A percentile compares a stretch with the other conserved stretches of the same genome.
These are phyloP conservation scores for Hypoxylon fragiforme DNA, from an alignment of 495 filamentous ascomycete species.

Conservation along the genomic window DNA sequence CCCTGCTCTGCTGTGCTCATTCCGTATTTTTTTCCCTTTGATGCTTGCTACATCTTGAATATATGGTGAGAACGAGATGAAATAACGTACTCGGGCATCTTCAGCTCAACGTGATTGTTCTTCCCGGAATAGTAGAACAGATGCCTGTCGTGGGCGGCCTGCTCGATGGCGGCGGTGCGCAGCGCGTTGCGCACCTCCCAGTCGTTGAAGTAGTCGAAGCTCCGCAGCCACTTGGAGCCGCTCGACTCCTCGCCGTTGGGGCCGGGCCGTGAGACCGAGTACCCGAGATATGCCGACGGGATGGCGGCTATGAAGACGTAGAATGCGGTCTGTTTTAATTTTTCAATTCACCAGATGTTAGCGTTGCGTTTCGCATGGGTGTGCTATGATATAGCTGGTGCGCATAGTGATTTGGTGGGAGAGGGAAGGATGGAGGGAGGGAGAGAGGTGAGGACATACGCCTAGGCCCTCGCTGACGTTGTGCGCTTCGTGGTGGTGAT, in stretches of 20 bases:
- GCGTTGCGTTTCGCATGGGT: too few species aligned
- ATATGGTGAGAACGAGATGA: background rate
- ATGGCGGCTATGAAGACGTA: slow-evolving; percentile 44
- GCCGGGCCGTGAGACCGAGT: slow-evolving; percentile 47
- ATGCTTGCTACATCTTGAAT: background rate
- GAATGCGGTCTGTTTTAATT: slow-evolving; percentile 47
- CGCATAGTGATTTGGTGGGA: too few species aligned
- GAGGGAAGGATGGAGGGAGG: background rate
- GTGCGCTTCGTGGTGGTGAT: slow-evolving; percentile 39
- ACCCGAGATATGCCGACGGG: slow-evolving; percentile 39
- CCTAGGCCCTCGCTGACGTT: slow-evolving; percentile 48
- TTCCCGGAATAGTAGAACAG: slow-evolving; percentile 40
- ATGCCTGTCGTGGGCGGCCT: slow-evolving; percentile 55
- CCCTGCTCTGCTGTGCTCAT: background rate
- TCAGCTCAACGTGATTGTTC: slow-evolving; percentile 46
- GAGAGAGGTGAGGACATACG: slow-evolving; percentile 39
- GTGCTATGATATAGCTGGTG: too few species aligned
- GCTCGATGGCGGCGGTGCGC: slow-evolving; percentile 45
- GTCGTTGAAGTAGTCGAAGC: slow-evolving; percentile 42
- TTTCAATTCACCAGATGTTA: too few species aligned
- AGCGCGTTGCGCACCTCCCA: slow-evolving; percentile 47
- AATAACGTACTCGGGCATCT: slow-evolving; percentile 52
- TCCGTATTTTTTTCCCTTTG: background rate
- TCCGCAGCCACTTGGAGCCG: slow-evolving; percentile 39
- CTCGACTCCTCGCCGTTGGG: slow-evolving; percentile 46